Base-by-base conservation (phyloP, 345 rosid species). In the Salix koriyanagi region DNA sequence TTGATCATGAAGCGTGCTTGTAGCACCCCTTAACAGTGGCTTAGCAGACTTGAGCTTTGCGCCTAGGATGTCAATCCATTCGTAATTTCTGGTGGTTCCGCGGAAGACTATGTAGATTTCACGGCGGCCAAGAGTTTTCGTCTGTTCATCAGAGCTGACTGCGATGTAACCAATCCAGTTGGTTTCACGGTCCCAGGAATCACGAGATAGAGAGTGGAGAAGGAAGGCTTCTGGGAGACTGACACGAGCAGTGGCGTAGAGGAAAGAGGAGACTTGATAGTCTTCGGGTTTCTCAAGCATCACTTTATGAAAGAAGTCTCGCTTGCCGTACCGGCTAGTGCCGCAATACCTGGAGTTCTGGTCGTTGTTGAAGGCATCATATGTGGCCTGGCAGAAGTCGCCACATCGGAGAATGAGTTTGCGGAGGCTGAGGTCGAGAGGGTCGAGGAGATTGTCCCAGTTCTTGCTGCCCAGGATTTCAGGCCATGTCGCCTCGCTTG, bases 121-220 rank as follows among this genome's bases (percentile, higher is more conserved):
- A 37, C 97, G 94, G 41, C 94, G 90, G 42, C 94, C 95, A 9
- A 87, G 78, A 23, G 83, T 26, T 68, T 73, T 71, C 8, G 84
- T 76, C 5, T 66, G 76, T 61, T 89, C 92, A 36, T 94, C 95
- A 21, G 91, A 79, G 60, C 93, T 88, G 4, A 90, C 90, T 23
- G 94, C 92, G 66, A 92, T 86, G 87, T 89, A 94, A 67, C 97
- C 97, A 42, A 94, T 89, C 98, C 98, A 94, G 85, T 94, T 94
- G 21, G 97, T 90, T 76, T 94, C 98, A n/a, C 95, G 91, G 85
- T 94, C 98, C 94, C 98, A 91, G 7, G 92, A 83, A 42, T 92
- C 97, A 5, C 95, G 84, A 6, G 97, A 89, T 50, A 52, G 81
- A 7, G 97, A 89, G 69, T 71, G 94, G 79, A 92, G 90, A 65